Conservation (phyloP, 2,329 filamentous ascomycete genomes). For the Leptographium lundbergii region DNA sequence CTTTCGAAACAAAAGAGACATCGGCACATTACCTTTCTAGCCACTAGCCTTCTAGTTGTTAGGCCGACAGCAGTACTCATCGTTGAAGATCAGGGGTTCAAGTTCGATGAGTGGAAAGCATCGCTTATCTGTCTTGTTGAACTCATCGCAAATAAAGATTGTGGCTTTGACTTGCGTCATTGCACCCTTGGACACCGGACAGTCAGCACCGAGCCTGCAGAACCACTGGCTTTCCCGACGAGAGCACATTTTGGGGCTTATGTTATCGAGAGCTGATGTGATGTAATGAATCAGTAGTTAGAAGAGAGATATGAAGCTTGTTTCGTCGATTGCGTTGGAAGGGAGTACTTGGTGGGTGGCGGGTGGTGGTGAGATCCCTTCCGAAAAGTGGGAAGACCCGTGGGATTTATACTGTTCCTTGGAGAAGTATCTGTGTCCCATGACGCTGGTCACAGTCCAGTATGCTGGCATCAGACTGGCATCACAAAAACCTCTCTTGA, state of each 20-base stretch:
- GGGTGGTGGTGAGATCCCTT: not conserved
- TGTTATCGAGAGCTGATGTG: not conserved
- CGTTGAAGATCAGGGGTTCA: not conserved
- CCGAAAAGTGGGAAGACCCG: not conserved
- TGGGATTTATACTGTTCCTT: not conserved
- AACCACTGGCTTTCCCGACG: not conserved
- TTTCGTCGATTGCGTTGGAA: not conserved
- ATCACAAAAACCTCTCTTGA: not conserved
- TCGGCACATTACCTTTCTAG: not conserved
- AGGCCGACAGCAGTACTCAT: not conserved
- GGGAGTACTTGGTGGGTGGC: not conserved
- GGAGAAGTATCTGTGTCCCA: not conserved
- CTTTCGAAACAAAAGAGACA: no score
- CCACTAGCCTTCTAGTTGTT: not conserved
- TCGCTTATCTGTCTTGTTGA: not conserved
- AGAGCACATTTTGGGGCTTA: not conserved
- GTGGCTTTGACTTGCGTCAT: not conserved
- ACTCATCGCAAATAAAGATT: not conserved
- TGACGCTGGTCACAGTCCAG: not conserved
- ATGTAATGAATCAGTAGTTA: not conserved
- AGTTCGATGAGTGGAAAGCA: not conserved
- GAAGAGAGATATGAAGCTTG: not conserved
- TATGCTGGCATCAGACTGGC: not conserved
- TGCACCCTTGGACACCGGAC: not conserved
- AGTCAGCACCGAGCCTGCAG: not conserved